phyloP scores from a whole-genome alignment of 192 early-diverging fungal genomes.

The Coemansia sp. region DNA sequence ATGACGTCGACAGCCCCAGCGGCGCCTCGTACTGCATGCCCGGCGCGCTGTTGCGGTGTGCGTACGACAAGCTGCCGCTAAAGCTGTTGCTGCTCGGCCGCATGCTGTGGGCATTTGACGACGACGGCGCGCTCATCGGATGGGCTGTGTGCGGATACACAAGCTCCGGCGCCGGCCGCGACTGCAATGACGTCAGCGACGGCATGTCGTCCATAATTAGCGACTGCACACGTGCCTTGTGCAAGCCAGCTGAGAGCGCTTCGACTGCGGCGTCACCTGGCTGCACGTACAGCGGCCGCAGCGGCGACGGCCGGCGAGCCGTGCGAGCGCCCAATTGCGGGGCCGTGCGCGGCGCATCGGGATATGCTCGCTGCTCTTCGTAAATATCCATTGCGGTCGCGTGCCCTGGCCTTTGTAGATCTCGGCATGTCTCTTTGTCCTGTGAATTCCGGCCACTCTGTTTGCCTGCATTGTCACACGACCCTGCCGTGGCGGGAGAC shows the following conservation, averaged over 20 bases:
- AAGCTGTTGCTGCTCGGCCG: constrained; percentile 51
- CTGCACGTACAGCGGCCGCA: constrained; percentile 14
- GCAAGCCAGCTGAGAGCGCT: constrained; percentile 32
- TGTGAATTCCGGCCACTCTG: constrained; percentile 5
- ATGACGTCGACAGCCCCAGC: constrained; percentile 22
- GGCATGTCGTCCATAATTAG: constrained; percentile 28
- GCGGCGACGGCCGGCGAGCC: constrained; percentile 21
- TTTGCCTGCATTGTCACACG: background rate
- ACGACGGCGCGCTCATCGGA: constrained; percentile 34
- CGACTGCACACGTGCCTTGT: constrained; percentile 54
- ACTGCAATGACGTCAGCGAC: constrained; percentile 8
- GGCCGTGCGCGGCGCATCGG: no score
- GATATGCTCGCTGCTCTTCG: background rate
- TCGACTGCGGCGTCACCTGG: constrained; percentile 20
- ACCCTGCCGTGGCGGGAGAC: constrained; percentile 1
- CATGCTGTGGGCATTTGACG: constrained; percentile 9
- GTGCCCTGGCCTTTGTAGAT: constrained; percentile 15
- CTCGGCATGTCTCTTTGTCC: constrained; percentile 4
- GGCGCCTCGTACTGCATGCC: constrained; percentile 13
- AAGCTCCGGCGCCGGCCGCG: constrained; percentile 34
- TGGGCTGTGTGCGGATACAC: constrained; percentile 21
- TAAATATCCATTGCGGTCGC: constrained; percentile 10
- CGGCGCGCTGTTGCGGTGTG: constrained; percentile 1
- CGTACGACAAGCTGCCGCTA: constrained; percentile 20
- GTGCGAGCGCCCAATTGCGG: background rate